Percentiles rank a stretch among this genome's conserved stretches.
These are phyloP conservation scores for Wakefieldia striispora DNA, from an alignment of 768 basidiomycete species.

Conservation along the genomic window DNA sequence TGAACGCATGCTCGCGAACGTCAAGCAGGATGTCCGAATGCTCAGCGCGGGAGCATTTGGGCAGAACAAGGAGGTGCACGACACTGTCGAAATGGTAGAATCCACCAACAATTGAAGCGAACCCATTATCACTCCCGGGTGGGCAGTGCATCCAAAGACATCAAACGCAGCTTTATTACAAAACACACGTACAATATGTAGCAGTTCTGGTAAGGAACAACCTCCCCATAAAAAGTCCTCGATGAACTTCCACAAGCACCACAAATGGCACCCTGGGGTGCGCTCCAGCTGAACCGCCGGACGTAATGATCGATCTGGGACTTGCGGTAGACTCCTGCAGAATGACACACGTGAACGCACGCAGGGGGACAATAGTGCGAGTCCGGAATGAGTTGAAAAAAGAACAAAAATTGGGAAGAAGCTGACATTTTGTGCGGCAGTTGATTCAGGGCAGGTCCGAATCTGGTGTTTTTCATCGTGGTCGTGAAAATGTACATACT, in stretches of 20 bases:
- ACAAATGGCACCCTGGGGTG: constrained; percentile 11
- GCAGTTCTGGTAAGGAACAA: constrained; percentile 36
- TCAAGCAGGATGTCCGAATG: no score
- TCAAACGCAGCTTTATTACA: no score
- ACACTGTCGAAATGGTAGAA: no score
- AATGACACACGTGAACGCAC: background rate
- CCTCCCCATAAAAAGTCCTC: constrained; percentile 16
- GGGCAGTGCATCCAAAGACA: no score
- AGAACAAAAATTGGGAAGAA: background rate
- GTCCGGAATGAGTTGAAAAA: constrained; percentile 31
- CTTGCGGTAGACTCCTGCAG: constrained; percentile 37
- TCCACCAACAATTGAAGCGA: no score
- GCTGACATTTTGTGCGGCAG: accelerated
- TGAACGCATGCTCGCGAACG: no score
- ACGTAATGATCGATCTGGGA: constrained; percentile 26
- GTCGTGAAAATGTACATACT: no score
- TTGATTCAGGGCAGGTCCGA: constrained; percentile 25
- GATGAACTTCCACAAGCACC: background rate
- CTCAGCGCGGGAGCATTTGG: no score
- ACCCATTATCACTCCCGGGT: no score
- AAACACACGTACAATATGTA: constrained; percentile 11
- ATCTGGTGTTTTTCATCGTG: no score
- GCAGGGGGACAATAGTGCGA: constrained; percentile 40
- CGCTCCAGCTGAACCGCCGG: constrained; percentile 28
- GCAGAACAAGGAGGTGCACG: no score